Base-by-base conservation (phyloP, 2,329 filamentous ascomycete species). In the Penicillium janthinellum region DNA sequence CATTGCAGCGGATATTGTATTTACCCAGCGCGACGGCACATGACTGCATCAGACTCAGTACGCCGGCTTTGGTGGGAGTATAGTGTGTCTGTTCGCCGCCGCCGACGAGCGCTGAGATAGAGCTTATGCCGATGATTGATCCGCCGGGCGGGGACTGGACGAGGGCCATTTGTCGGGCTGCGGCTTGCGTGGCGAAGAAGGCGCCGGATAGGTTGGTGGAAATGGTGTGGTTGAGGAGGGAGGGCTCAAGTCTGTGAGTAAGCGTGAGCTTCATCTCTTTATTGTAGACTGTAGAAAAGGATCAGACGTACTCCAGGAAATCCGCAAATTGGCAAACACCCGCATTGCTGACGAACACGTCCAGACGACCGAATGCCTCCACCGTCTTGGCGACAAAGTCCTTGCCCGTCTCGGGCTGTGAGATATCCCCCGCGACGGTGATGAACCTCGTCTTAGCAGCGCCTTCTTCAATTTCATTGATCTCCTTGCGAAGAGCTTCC, bases 271-370 rank as follows among this genome's bases (percentile, higher is more conserved):
- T 39, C 15, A 5, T n/a, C n/a, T 25, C 20, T 25, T 1, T 20
- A 14, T 37, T 1, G 15, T 3, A n/a, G 5, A 17, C 11, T 20
- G 28, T 0, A 8, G 2, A 15, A 14, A 37, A 3, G 35, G 38
- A 47, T 35, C n/a, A 25, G 20, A 72, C 80, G 65, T 68, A 88
- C 84, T 89, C 86, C 25, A 97, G 78, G 71, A 97, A 96, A 66
- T 96, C 90, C 59, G 89, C 88, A 77, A 97, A 97, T 64, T 90
- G 85, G 81, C 92, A 96, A 60, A 96, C 85, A 6, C 92, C 92
- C 4, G 92, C 92, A 78, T 96, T 96, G 74, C 88, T 91, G 31
- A 96, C 90, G 75, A 94, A 94, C 6, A 96, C 81, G 76, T 92
- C 89, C 37, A 92, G 78, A 4, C 86, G 81, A 0, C 78, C 77